A percentile compares a stretch with the other conserved stretches of the same genome.
Conservation (phyloP, 805 yeast species). For the Schwanniomyces vanrijiae region DNA sequence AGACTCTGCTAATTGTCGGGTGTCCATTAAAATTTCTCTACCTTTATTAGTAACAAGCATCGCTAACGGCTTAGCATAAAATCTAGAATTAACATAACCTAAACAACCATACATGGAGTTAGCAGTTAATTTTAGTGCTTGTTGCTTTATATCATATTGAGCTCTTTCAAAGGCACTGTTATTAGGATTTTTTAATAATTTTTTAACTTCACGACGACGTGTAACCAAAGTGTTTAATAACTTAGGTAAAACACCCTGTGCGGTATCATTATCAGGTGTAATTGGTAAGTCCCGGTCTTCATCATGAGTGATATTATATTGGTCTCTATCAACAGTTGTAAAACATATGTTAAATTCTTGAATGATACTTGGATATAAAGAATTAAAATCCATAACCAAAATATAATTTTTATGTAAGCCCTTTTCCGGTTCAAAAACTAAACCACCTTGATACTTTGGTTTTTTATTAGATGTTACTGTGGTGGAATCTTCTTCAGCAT, state of each 20-base stretch:
- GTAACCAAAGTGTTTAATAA: slow-evolving; percentile 80
- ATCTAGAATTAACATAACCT: slow-evolving; percentile 88
- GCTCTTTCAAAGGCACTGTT: slow-evolving; percentile 63
- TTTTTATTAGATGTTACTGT: slow-evolving; percentile 56
- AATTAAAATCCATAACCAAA: slow-evolving; percentile 96
- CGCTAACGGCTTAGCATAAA: slow-evolving; percentile 94
- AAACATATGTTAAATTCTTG: slow-evolving; percentile 97
- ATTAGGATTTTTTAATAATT: slow-evolving; percentile 72
- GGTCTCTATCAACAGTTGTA: slow-evolving; percentile 81
- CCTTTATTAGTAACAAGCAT: slow-evolving; percentile 95
- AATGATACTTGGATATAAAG: slow-evolving; percentile 93
- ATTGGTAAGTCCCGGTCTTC: slow-evolving; percentile 66
- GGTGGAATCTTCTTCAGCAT: slow-evolving; percentile 45
- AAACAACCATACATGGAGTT: slow-evolving; percentile 99
- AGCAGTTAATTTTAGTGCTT: slow-evolving; percentile 93
- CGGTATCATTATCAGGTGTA: slow-evolving; percentile 57
- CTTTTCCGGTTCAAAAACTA: slow-evolving; percentile 94
- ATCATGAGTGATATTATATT: slow-evolving; percentile 37
- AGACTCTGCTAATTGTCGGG: slow-evolving; percentile 88
- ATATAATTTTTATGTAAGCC: slow-evolving; percentile 89
- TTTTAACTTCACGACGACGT: slow-evolving; percentile 92
- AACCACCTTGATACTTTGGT: slow-evolving; percentile 86
- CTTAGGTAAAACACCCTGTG: slow-evolving; percentile 83
- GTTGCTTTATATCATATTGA: slow-evolving; percentile 93
- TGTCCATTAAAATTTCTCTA: slow-evolving; percentile 90